Evolutionary conservation across 1,139 yeast genomes (phyloP), one percentile per base, ranked within the genome.

Genomic region (Pneumocystis canis): DNA sequence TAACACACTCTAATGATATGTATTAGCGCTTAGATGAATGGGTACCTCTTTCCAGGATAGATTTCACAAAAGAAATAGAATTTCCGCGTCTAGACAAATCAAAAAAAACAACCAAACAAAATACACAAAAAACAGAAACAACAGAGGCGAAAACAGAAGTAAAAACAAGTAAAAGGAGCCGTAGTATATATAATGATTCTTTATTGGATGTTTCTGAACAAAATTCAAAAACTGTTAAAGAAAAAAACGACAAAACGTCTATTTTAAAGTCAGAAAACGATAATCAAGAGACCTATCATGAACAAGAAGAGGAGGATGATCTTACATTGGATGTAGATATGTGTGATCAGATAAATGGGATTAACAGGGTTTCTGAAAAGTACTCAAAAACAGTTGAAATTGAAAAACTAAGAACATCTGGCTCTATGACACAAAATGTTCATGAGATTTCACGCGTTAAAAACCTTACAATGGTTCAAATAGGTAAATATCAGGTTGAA

Each of bases 371-470:
- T 74, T 78, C 89, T 69, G 97, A 88, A 69, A 80, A 88, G 70
- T 79, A 89, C 47, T 68, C 70, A 4, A 77, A 96, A 64, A 97
- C 89, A 69, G 96, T 89, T 67, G 98, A 92, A 73, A 87, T 92
- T 68, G 89, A 90, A 70, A 89, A 89, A 72, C 79, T 94, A 66
- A 79, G 98, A 69, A 89, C 96, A 0, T 80, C 95, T 33, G 98
- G 98, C 1, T 90, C 97, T 0, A 92, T 94, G 98, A 87, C 95
- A 6, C 98, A 94, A 73, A 86, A 87, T 68, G 70, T 75, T 2
- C 85, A 84, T 71, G 98, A 92, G 71, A 89, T 92, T 32, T 89
- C 97, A 0, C 79, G 95, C 65, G 97, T 92, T 59, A 80, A 97
- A 69, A 92, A 92, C 72, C 78, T 94, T 67, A 79, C 82, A 54